Percentiles rank a stretch among this genome's conserved stretches.
phyloP scores from a whole-genome alignment of 345 rosid species.

The Salix exigua region DNA sequence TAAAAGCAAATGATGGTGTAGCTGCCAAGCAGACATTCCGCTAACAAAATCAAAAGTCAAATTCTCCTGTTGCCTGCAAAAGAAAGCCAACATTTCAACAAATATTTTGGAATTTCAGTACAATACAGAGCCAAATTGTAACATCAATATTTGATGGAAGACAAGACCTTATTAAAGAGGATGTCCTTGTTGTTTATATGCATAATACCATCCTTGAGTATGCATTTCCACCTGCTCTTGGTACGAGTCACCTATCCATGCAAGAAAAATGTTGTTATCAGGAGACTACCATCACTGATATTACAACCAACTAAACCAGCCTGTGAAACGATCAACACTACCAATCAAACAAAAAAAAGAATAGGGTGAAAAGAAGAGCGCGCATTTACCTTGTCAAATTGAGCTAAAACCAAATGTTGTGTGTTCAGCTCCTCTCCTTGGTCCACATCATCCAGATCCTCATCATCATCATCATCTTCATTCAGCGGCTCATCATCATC shows the following conservation, averaged over 20 bases:
- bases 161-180: conserved; percentile 82
- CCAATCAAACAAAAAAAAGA: not conserved
- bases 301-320: not conserved
- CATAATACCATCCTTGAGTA: conserved; percentile 94
- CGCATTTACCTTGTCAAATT: conserved; percentile 78
- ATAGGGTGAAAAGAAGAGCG: not conserved
- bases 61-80: conserved; percentile 88
- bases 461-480: conserved; percentile 86
- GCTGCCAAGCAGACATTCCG: conserved; percentile 9
- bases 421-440: conserved; percentile 89
- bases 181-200: conserved; percentile 90
- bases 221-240: conserved; percentile 95
- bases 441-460: conserved; percentile 85
- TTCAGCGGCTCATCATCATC: conserved; percentile 85
- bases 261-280: not conserved
- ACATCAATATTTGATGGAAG: not conserved
- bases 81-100: not conserved
- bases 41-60: conserved; percentile 67
- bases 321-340: not conserved
- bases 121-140: not conserved
- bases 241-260: conserved; percentile 78
- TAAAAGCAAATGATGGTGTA: conserved; percentile 11
- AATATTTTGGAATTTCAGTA: not conserved
- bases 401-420: conserved; percentile 94
- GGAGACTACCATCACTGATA: not conserved